These are phyloP conservation scores for Aspergillus udagawae DNA, from an alignment of 2,329 filamentous ascomycete genomes.

Conservation along the genomic window DNA sequence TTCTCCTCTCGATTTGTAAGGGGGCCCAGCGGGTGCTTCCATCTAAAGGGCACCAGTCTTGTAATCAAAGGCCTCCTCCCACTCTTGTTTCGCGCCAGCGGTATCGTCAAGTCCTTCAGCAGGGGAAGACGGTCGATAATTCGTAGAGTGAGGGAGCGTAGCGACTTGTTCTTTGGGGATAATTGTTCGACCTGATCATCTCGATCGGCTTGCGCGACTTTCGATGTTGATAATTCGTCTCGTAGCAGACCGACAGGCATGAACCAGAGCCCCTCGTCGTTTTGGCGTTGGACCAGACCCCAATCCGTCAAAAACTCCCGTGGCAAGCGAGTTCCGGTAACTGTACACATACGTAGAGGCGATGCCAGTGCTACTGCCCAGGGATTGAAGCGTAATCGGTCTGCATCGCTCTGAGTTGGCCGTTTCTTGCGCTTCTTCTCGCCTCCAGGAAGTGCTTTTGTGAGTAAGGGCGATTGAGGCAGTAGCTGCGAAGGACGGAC, in stretches of 20 bases:
- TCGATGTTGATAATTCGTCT: slow-evolving; percentile 22
- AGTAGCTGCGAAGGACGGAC: slow-evolving; percentile 28
- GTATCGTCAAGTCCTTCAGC: slow-evolving; percentile 17
- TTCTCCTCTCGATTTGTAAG: slow-evolving; percentile 23
- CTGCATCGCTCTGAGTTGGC: slow-evolving; percentile 21
- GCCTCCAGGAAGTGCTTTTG: slow-evolving; percentile 14
- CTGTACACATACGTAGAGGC: slow-evolving; percentile 30
- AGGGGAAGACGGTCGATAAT: slow-evolving; percentile 26
- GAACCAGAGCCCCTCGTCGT: slow-evolving; percentile 26
- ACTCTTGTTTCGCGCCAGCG: slow-evolving; percentile 4
- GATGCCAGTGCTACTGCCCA: slow-evolving; percentile 40
- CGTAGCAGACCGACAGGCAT: slow-evolving; percentile 31
- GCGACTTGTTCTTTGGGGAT: neutral
- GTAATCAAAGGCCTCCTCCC: slow-evolving; percentile 14
- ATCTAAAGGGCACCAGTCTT: slow-evolving; percentile 30
- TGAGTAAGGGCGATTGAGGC: slow-evolving; percentile 34
- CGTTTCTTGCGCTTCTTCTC: slow-evolving; percentile 23
- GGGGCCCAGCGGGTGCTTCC: slow-evolving; percentile 32
- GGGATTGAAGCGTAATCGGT: slow-evolving; percentile 33
- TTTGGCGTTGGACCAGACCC: slow-evolving; percentile 30
- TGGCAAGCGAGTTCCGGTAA: slow-evolving; percentile 33
- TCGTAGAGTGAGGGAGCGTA: slow-evolving; percentile 20
- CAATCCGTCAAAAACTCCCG: slow-evolving; percentile 31
- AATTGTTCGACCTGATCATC: neutral
- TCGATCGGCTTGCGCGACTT: neutral